Evolutionary conservation across 768 basidiomycete genomes (phyloP), one percentile per base, ranked within the genome.

Genomic region (Saitozyma sp.): DNA sequence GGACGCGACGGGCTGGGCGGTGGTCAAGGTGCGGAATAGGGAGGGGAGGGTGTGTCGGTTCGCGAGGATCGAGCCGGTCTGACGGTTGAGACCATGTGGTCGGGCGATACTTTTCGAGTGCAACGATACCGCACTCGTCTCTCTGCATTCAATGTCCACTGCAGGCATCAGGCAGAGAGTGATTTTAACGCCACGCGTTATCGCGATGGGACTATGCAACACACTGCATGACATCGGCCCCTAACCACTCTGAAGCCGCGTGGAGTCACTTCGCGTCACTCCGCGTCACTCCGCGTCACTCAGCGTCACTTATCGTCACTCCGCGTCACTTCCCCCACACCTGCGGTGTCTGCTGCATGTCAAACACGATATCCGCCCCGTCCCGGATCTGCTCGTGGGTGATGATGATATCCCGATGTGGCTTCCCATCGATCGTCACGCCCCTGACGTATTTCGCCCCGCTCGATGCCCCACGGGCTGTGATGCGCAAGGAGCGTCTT

Each of bases 351-450:
- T 80, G 82, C 54, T 83, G 85, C 89, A 91, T 89, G 67, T 85
- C 84, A 68, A 89, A 90, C 43, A 80, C 81, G 14, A 90, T 75
- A 8, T 82, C 76, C 0, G 84, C 87, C 0, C 89, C 88, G 5
- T 78, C 65, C 9, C 78, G 78, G n/a, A 90, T 84, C 55, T 88
- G 82, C n/a, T 82, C 82, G 64, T 91, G 89, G 10, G 59, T 76
- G 38, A 91, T 83, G 42, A 88, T 69, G 0, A 88, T 86, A 4
- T 63, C 69, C 0, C 73, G 67, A 10, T 85, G 69, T 8, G 54
- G 42, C 4, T 70, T 67, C 0, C 86, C 88, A 65, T 91, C 84
- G 13, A 91, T 75, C 0, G 75, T 83, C 42, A 91, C 68, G 0
- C 83, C 83, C 56, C 84, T 83, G 59, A 92, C 81, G 69, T 87